Percentiles rank a stretch among this genome's conserved stretches.
These are phyloP conservation scores for Conticribra weissflogii DNA, from an alignment of 108 stramenopile genomes.

Conservation along the genomic window DNA sequence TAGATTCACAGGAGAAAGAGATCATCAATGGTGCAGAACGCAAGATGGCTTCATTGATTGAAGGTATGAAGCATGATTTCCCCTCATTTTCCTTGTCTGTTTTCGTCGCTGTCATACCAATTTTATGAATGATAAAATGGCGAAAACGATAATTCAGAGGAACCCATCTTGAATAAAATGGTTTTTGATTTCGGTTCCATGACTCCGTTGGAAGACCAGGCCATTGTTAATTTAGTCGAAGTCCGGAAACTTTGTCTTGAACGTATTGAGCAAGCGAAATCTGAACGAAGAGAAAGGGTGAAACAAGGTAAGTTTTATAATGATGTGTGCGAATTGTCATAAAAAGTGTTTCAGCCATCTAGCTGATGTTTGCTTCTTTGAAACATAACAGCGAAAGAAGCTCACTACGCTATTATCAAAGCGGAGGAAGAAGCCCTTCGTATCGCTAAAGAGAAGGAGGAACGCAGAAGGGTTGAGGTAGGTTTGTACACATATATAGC, in stretches of 20 bases:
- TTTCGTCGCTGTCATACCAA: not conserved
- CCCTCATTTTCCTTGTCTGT: not conserved
- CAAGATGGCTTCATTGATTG: conserved; percentile 27
- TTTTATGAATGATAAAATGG: not conserved
- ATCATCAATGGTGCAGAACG: conserved; percentile 35
- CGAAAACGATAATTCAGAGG: conserved; percentile 16
- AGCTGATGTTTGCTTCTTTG: not conserved
- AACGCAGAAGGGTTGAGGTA: conserved; percentile 2
- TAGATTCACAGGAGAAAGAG: conserved; percentile 37
- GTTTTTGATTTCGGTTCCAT: conserved; percentile 29
- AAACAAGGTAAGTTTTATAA: conserved; percentile 6
- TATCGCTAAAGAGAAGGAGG: conserved; percentile 26
- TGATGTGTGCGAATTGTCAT: no score
- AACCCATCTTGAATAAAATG: conserved; percentile 38
- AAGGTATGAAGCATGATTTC: conserved; percentile 16
- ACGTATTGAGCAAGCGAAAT: conserved; percentile 22
- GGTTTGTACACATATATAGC: not conserved
- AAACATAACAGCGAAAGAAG: conserved; percentile 12
- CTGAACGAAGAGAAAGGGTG: conserved; percentile 33
- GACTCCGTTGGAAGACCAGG: conserved; percentile 28
- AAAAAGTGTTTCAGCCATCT: not conserved
- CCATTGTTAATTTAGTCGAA: conserved; percentile 13
- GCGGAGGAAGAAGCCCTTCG: conserved; percentile 17
- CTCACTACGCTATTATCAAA: conserved; percentile 14
- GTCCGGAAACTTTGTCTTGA: conserved; percentile 34